Base-by-base conservation (phyloP, 1,139 yeast species). In the Blastobotrys capitulatus region DNA sequence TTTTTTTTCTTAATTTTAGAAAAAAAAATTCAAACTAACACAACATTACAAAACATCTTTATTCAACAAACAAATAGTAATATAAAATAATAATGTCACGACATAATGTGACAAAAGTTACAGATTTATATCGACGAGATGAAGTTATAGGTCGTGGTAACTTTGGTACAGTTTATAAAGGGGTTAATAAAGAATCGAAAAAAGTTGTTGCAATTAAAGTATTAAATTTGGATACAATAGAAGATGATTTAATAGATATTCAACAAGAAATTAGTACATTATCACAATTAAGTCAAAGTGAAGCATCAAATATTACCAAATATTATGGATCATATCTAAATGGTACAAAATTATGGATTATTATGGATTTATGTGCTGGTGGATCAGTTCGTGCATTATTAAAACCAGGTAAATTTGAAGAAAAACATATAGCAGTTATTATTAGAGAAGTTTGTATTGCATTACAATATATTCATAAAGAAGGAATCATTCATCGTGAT, bases 351-450 rank as follows among this genome's bases (percentile, higher is more conserved):
- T 72, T 94, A 35, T 94, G 99, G 98, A 90, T 94, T 64, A 82
- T 94, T 51, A 94, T 94, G 97, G 98, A 94, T 64, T 80, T 86
- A 63, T 92, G 98, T 67, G 95, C 96, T 1, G 99, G 98, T 13
- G 99, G 99, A 0, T 86, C 96, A 0, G 79, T 94, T 44, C 74
- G 98, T 50, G 87, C 97, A 1, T 71, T 94, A 47, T 73, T 94
- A 50, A 82, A 86, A 61, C 89, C 97, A 0, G 98, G 98, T 0
- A 80, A 79, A 34, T 76, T 94, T 46, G 97, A 90, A 57, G 98
- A 92, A 62, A 77, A 76, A 60, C 85, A 86, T 63, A 80, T 87
- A 38, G 86, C 89, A 9, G 83, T 94, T 18, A 79, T 94, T 13
- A 78, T 85, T 47, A 75, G 98, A 48, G 98, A 94, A 63, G 68